Percentiles rank a stretch among this genome's conserved stretches.
phyloP scores from a whole-genome alignment of 176 grass and related monocot species.

The Zoysia pacifica region DNA sequence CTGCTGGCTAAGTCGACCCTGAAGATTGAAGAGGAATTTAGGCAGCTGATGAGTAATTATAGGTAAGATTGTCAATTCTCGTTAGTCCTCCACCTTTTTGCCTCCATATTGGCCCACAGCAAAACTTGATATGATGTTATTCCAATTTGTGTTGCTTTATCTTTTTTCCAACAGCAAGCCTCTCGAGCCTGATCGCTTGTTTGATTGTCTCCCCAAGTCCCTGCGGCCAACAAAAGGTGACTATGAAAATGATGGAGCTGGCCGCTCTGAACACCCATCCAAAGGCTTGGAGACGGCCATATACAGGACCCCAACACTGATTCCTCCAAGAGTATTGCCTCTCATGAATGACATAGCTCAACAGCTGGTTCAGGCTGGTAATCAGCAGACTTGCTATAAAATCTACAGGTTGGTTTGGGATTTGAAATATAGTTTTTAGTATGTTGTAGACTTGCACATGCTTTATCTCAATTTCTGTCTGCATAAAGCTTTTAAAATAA shows the following conservation, averaged over 20 bases:
- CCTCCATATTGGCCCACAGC: slow-evolving; percentile 5
- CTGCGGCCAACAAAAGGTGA: slow-evolving; percentile 54
- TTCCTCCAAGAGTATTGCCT: slow-evolving; percentile 79
- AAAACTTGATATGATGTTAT: slow-evolving; percentile 5
- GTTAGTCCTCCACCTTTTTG: not conserved
- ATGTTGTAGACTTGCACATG: not conserved
- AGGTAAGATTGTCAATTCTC: slow-evolving; percentile 45
- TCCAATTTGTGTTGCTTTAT: slow-evolving; percentile 2
- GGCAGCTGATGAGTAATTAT: slow-evolving; percentile 64
- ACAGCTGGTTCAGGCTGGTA: slow-evolving; percentile 84
- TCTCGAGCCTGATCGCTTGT: slow-evolving; percentile 78
- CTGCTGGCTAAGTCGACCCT: slow-evolving; percentile 67
- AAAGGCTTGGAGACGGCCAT: slow-evolving; percentile 76
- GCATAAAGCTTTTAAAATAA: not conserved
- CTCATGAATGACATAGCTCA: slow-evolving; percentile 90
- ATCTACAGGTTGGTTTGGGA: slow-evolving; percentile 33
- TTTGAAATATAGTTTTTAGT: slow-evolving; percentile 6
- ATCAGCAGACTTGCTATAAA: slow-evolving; percentile 64
- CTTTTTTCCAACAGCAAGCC: slow-evolving; percentile 69
- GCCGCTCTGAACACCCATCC: slow-evolving; percentile 51
- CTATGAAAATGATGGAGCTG: slow-evolving; percentile 27
- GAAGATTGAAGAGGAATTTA: slow-evolving; percentile 93
- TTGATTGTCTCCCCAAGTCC: slow-evolving; percentile 82
- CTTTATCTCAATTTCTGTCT: not conserved
- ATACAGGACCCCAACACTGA: slow-evolving; percentile 73